Conservation (phyloP, 2,329 filamentous ascomycete genomes). For the Venturia aucupariae region DNA sequence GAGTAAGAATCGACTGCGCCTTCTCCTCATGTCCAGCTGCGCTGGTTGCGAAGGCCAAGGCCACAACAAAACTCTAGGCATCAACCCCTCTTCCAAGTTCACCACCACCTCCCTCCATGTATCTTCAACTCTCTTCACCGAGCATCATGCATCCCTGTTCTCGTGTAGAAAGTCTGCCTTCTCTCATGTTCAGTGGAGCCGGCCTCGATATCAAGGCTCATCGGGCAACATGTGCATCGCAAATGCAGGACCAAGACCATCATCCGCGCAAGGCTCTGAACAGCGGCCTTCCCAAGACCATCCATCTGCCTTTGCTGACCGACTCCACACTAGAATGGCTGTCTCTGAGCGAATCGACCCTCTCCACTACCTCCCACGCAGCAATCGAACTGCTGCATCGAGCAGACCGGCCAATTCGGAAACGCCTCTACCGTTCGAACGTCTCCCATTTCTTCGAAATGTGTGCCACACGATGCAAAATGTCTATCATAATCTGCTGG, state of each 20-base stretch:
- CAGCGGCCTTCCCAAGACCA: not conserved
- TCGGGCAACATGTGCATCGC: no score
- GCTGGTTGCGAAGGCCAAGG: not conserved
- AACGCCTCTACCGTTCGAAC: not conserved
- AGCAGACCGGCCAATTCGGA: not conserved
- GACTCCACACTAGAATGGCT: not conserved
- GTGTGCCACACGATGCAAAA: not conserved
- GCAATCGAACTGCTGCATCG: not conserved
- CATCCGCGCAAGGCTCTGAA: not conserved
- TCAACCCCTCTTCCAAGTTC: no score
- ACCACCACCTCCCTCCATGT: not conserved
- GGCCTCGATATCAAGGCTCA: conserved; percentile 2
- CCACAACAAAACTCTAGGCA: no score
- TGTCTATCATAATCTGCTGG: not conserved
- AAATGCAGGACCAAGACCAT: not conserved
- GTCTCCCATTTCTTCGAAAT: not conserved
- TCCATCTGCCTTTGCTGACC: not conserved
- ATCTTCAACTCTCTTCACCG: not conserved
- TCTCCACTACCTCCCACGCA: not conserved
- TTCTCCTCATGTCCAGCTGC: no score
- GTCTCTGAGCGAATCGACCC: not conserved
- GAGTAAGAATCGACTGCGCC: no score
- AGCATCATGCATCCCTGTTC: no score
- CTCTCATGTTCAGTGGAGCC: not conserved
- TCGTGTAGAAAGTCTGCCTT: not conserved